Percentiles rank a stretch among this genome's conserved stretches.
These are phyloP conservation scores for Euclidium syriacum DNA, from an alignment of 345 rosid genomes.

Conservation along the genomic window DNA sequence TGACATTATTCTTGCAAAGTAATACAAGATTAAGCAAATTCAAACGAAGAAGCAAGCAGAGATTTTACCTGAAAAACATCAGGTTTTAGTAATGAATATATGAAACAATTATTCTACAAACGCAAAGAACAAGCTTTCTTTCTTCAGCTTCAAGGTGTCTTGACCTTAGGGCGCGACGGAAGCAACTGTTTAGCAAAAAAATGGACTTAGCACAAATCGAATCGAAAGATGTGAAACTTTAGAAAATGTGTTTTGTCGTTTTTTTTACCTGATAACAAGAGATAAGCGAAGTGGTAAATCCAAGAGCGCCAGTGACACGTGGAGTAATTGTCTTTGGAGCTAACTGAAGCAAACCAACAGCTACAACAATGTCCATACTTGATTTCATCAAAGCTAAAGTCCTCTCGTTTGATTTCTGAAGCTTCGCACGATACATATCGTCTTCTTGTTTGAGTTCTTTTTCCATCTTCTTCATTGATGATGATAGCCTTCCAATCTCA, in stretches of 20 bases:
- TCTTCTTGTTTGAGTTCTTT: conserved; percentile 71
- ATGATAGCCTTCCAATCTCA: conserved; percentile 82
- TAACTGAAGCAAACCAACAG: conserved; percentile 81
- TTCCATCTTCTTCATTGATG: conserved; percentile 72
- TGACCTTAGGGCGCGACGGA: conserved; percentile 22
- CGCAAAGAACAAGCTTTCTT: conserved; percentile 14
- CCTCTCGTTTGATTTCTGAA: conserved; percentile 77
- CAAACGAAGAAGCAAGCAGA: conserved; percentile 13
- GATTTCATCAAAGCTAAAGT: conserved; percentile 77
- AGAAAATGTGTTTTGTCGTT: too few species aligned
- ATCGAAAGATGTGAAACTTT: conserved; percentile 1
- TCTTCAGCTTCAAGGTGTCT: conserved; percentile 28
- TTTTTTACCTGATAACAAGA: conserved; percentile 98
- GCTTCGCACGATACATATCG: conserved; percentile 66
- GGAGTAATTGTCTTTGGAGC: conserved; percentile 82
- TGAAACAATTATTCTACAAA: conserved; percentile 16
- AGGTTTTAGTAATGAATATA: conserved; percentile 21
- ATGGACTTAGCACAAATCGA: not conserved
- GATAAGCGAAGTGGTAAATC: conserved; percentile 75
- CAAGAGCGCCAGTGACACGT: conserved; percentile 87
- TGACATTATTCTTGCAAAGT: not conserved
- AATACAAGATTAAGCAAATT: not conserved
- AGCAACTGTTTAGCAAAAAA: conserved; percentile 16
- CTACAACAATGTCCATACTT: conserved; percentile 81
- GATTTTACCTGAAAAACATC: conserved; percentile 8